These are phyloP conservation scores for Penicillium diatomitis DNA, from an alignment of 495 filamentous ascomycete genomes.

Conservation along the genomic window DNA sequence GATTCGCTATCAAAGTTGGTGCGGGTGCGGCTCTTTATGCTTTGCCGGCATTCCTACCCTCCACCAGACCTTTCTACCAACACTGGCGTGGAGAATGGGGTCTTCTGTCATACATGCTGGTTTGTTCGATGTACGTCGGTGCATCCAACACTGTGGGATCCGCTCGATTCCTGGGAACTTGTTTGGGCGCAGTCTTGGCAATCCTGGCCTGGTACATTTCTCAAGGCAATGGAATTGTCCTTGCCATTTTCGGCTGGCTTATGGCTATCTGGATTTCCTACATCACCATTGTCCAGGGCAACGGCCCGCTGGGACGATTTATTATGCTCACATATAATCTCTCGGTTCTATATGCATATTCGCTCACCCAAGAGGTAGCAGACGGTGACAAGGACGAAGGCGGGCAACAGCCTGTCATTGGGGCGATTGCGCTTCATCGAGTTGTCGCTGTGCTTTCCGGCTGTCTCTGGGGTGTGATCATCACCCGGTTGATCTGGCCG, in stretches of 20 bases:
- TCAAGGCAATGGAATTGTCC: slow-evolving; percentile 57
- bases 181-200: slow-evolving; percentile 68
- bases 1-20: slow-evolving; percentile 88
- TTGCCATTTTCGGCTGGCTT: slow-evolving; percentile 70
- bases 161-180: slow-evolving; percentile 80
- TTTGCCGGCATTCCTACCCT: slow-evolving; percentile 71
- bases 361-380: slow-evolving; percentile 65
- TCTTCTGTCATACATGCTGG: slow-evolving; percentile 92
- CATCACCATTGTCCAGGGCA: slow-evolving; percentile 73
- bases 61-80: slow-evolving; percentile 68
- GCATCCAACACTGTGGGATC: slow-evolving; percentile 86
- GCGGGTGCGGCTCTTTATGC: slow-evolving; percentile 80
- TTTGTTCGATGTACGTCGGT: slow-evolving; percentile 95
- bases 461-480: slow-evolving; percentile 84
- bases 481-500: slow-evolving; percentile 87
- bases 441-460: slow-evolving; percentile 80
- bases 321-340: slow-evolving; percentile 94
- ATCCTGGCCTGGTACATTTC: slow-evolving; percentile 69
- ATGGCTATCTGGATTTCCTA: slow-evolving; percentile 79
- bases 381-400: slow-evolving; percentile 69
- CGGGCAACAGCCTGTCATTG: slow-evolving; percentile 73
- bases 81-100: slow-evolving; percentile 98
- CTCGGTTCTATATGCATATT: slow-evolving; percentile 91
- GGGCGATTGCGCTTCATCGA: slow-evolving; percentile 82
- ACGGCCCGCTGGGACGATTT: slow-evolving; percentile 87